phyloP scores from a whole-genome alignment of 2,329 filamentous ascomycete genomes.

The Dactylellina parvicollis region DNA sequence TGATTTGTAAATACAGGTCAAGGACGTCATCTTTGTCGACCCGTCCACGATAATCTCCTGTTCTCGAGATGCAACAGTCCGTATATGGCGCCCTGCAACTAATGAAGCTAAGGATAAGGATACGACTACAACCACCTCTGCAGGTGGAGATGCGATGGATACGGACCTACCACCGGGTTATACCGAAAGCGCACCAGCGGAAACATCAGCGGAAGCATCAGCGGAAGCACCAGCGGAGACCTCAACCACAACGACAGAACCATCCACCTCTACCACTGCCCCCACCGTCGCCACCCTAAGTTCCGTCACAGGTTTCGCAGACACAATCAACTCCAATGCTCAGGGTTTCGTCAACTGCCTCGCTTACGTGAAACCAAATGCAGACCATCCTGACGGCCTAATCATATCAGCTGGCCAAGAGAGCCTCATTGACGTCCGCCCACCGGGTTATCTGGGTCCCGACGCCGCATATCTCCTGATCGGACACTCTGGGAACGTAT shows the following conservation, averaged over 20 bases:
- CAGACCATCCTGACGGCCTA: constrained; percentile 73
- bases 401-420: constrained; percentile 90
- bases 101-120: background rate
- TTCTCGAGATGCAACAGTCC: constrained; percentile 89
- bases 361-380: constrained; percentile 76
- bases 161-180: no score
- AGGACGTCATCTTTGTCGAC: constrained; percentile 80
- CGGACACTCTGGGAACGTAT: constrained; percentile 88
- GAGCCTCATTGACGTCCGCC: constrained; percentile 88
- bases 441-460: constrained; percentile 70
- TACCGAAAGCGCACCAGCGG: no score
- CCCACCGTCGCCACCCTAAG: constrained; percentile 60
- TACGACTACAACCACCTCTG: background rate
- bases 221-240: constrained; percentile 1
- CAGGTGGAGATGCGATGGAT: constrained; percentile 61
- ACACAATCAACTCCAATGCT: constrained; percentile 80
- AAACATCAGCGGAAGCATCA: constrained; percentile 2
- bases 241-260: background rate
- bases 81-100: constrained; percentile 73
- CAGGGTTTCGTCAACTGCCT: constrained; percentile 88
- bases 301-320: constrained; percentile 77
- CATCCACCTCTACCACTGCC: constrained; percentile 55
- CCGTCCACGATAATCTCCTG: constrained; percentile 80
- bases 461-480: constrained; percentile 84
- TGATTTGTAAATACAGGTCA: constrained; percentile 73